Evolutionary conservation across 352 stramenopile species (phyloP), one percentile per base, ranked within the genome.

Genomic region (Achlya hypogyna): DNA sequence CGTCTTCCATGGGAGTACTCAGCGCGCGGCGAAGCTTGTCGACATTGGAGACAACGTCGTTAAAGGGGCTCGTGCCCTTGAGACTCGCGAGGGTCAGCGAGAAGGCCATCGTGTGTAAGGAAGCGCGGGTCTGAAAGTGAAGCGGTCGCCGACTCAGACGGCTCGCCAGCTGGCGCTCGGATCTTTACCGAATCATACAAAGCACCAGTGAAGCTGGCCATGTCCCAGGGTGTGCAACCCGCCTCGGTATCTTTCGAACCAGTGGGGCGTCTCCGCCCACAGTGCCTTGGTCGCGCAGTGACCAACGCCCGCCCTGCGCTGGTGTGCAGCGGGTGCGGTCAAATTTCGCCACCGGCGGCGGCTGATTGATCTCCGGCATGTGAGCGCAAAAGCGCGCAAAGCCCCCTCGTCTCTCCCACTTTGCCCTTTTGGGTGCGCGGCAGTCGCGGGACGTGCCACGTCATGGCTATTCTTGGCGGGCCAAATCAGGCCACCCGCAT

Each of bases 11-110:
- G 12, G 49, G 49, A 35, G 25, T 58, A 23, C 42, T 59, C 28
- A 67, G 22, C 9, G 38, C 38, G 9, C 60, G 60, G 42, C 60
- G 60, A 22, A 67, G n/a, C 20, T 35, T 49, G 28, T 58, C 14
- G 35, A 64, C 54, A n/a, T 52, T 53, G 47, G 16, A 40, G 20
- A 67, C 60, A 22, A 67, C 47, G 28, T 67, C 60, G 29, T 47
- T 49, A 35, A 49, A 45, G 22, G 23, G 27, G 10, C 23, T 29
- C 23, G 32, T 60, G 45, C 18, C 9, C 32, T 29, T 45, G 12
- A 34, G 34, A 22, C 2, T 51, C 9, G 60, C 42, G 32, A 49
- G 32, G 40, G 43, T 27, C 16, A 54, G 31, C 16, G 47, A 67
- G 14, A 67, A 35, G 29, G 42, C 42, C 60, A 67, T 59, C 10